These are phyloP conservation scores for Fusarium pilosicola DNA, from an alignment of 2,329 filamentous ascomycete genomes.

Conservation along the genomic window DNA sequence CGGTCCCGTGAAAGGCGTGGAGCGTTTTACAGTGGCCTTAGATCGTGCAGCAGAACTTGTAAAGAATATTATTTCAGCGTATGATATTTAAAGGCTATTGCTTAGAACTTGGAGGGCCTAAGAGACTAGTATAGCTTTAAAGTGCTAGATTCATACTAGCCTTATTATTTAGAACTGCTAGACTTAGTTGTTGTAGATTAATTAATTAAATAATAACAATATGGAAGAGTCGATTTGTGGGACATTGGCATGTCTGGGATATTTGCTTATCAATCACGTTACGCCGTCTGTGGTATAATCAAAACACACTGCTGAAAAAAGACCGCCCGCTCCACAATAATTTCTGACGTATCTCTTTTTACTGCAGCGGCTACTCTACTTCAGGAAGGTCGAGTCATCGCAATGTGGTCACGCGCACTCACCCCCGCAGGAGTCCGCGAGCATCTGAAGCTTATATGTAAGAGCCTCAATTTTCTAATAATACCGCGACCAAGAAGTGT, in stretches of 20 bases:
- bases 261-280: no score
- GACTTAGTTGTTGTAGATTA: no score
- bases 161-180: no score
- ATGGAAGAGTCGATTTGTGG: no score
- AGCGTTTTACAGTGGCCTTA: background rate
- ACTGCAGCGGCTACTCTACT: conserved; percentile 11
- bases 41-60: conserved; percentile 1
- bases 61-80: background rate
- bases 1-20: background rate
- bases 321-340: conserved; percentile 6
- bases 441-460: conserved; percentile 11
- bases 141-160: no score
- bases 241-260: no score
- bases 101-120: no score
- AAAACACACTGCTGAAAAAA: conserved; percentile 9
- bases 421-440: background rate
- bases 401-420: background rate
- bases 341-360: conserved; percentile 11
- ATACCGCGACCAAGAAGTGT: conserved; percentile 18
- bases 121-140: no score
- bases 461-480: conserved; percentile 19
- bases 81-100: background rate
- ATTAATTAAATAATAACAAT: no score
- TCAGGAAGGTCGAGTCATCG: conserved; percentile 9
- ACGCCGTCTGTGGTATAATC: conserved; percentile 10